These are phyloP conservation scores for Lentinula boryana DNA, from an alignment of 768 basidiomycete genomes.

Conservation along the genomic window DNA sequence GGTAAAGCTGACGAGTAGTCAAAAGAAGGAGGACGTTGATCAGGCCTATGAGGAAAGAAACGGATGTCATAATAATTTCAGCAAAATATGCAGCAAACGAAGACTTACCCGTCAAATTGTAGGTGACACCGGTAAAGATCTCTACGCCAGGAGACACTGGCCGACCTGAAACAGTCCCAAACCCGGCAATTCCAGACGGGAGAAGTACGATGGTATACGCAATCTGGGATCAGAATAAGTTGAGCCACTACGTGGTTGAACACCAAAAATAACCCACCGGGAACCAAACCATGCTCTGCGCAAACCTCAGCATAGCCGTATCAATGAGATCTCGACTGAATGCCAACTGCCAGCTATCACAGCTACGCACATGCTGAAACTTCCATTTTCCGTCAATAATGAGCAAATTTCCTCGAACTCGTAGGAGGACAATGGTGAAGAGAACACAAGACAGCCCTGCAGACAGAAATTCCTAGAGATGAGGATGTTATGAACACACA, in stretches of 20 bases:
- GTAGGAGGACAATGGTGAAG: slow-evolving; percentile 19
- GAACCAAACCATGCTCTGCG: slow-evolving; percentile 22
- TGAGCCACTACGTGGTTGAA: background rate
- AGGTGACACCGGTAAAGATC: slow-evolving; percentile 14
- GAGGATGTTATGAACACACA: background rate
- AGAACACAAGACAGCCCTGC: slow-evolving; percentile 18
- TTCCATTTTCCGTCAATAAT: slow-evolving; percentile 12
- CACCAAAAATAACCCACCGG: slow-evolving; percentile 9
- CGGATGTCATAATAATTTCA: background rate
- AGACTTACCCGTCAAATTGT: slow-evolving; percentile 15
- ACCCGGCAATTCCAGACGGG: slow-evolving; percentile 13
- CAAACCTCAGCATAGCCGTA: slow-evolving; percentile 20
- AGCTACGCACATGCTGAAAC: slow-evolving; percentile 16
- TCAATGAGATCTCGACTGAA: slow-evolving; percentile 22
- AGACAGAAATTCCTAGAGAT: slow-evolving; percentile 18
- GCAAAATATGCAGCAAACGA: background rate
- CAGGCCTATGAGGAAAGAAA: slow-evolving; percentile 14
- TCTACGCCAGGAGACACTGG: slow-evolving; percentile 10
- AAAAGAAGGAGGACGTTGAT: slow-evolving; percentile 25
- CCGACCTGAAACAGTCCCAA: slow-evolving; percentile 10
- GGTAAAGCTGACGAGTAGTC: slow-evolving; percentile 17
- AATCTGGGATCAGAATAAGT: slow-evolving; percentile 8
- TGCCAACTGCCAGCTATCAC: slow-evolving; percentile 20
- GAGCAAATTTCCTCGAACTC: slow-evolving; percentile 24
- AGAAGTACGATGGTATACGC: slow-evolving; percentile 16